phyloP scores from a whole-genome alignment of 2,329 filamentous ascomycete genomes.

The Botrytis fragariae region DNA sequence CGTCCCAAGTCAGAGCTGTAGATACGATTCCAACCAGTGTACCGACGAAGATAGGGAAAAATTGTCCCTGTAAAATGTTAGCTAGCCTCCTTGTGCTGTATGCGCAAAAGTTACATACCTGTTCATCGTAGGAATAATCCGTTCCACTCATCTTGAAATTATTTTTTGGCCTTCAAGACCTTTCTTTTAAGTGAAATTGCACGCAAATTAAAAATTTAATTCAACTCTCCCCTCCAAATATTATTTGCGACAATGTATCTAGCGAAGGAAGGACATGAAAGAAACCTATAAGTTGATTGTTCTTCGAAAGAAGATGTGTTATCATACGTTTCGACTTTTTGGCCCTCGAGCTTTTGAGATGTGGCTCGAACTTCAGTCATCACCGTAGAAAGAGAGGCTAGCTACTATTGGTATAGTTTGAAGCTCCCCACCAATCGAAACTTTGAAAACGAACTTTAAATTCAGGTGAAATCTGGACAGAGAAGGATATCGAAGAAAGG shows the following conservation, averaged over 20 bases:
- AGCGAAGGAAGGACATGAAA: slow-evolving; percentile 16
- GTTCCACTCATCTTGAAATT: slow-evolving; percentile 43
- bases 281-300: not conserved
- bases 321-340: slow-evolving; percentile 12
- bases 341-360: slow-evolving; percentile 16
- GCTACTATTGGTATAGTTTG: slow-evolving; percentile 3
- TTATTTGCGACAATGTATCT: not conserved
- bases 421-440: slow-evolving; percentile 1
- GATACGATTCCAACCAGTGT: slow-evolving; percentile 86
- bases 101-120: slow-evolving; percentile 50
- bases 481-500: slow-evolving; percentile 14
- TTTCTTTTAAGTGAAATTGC: slow-evolving; percentile 24
- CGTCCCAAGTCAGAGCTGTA: slow-evolving; percentile 82
- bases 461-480: slow-evolving; percentile 18
- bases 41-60: slow-evolving; percentile 98
- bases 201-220: slow-evolving; percentile 24
- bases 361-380: slow-evolving; percentile 17
- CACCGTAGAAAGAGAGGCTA: not conserved
- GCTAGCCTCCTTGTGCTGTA: not conserved
- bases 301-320: slow-evolving; percentile 8
- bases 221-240: not conserved
- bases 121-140: slow-evolving; percentile 97
- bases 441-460: not conserved
- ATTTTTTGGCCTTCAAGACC: slow-evolving; percentile 31
- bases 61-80: slow-evolving; percentile 66